A percentile compares a stretch with the other conserved stretches of the same genome.
phyloP scores from a whole-genome alignment of 176 grass and related monocot species.

The Tillandsia leiboldiana region DNA sequence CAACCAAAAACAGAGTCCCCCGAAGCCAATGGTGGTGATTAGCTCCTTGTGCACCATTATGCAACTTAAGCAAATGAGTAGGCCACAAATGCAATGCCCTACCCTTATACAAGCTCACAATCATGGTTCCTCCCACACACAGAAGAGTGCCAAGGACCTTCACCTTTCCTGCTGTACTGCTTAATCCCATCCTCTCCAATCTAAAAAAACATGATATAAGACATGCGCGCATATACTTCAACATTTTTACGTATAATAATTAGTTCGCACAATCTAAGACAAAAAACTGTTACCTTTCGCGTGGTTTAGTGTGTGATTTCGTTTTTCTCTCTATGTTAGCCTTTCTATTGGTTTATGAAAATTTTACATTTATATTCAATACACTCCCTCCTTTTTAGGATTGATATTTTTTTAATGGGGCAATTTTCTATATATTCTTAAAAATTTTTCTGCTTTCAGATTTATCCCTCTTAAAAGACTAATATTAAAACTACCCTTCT shows the following conservation, averaged over 20 bases:
- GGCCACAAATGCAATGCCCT: constrained; percentile 16
- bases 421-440: too few relatives aligned
- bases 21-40: constrained; percentile 16
- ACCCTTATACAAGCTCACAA: constrained; percentile 30
- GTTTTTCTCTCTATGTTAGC: too few relatives aligned
- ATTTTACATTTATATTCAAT: too few relatives aligned
- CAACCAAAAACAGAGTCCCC: constrained; percentile 24
- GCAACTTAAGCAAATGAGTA: constrained; percentile 14
- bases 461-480: too few relatives aligned
- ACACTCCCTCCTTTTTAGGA: too few relatives aligned
- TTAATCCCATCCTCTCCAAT: constrained; percentile 25
- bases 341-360: too few relatives aligned
- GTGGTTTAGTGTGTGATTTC: too few relatives aligned
- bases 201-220: constrained; percentile 3
- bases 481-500: too few relatives aligned
- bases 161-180: constrained; percentile 7
- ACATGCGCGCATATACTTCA: too few relatives aligned
- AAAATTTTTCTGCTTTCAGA: too few relatives aligned
- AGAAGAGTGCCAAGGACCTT: constrained; percentile 30
- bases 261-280: neutral
- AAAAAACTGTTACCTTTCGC: too few relatives aligned
- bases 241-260: neutral
- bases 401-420: too few relatives aligned
- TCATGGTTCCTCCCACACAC: constrained; percentile 40
- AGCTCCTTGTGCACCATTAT: neutral